Evolutionary conservation across 148 eudicot species (phyloP).

Genomic region (Chenopodium formosanum): DNA sequence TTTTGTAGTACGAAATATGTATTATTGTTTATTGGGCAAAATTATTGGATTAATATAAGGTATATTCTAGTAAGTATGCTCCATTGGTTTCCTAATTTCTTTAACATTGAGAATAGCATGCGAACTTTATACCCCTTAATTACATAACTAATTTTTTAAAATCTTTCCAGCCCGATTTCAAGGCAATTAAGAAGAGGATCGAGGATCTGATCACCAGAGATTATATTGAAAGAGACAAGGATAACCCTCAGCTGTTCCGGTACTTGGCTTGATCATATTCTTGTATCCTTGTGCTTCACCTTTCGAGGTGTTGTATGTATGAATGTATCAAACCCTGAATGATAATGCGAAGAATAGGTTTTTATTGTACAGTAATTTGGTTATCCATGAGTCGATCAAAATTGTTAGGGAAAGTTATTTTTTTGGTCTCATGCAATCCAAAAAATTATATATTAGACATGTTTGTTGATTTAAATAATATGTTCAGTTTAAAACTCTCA

Average conservation of each 20-base stretch:
- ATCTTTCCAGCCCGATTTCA: constrained; percentile 47
- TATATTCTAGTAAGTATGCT: no score
- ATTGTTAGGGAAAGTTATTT: not conserved
- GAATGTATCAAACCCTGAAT: constrained; percentile 3
- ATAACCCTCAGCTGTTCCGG: constrained; percentile 40
- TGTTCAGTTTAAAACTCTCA: not conserved
- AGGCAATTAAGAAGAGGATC: constrained; percentile 50
- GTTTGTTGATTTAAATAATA: not conserved
- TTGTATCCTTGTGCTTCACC: not conserved
- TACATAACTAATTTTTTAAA: not conserved
- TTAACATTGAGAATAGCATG: no score
- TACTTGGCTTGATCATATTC: constrained; percentile 39
- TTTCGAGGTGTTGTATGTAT: not conserved
- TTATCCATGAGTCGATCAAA: constrained; percentile 2
- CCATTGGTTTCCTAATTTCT: not conserved
- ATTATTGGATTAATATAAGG: no score
- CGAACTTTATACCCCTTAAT: not conserved
- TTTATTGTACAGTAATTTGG: constrained; percentile 26
- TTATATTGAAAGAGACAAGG: constrained; percentile 50
- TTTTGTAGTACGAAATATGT: no score
- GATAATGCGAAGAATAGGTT: constrained; percentile 13
- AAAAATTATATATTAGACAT: not conserved
- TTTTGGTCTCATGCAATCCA: constrained; percentile 2
- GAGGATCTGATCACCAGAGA: constrained; percentile 47
- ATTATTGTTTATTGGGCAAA: no score